A percentile compares a stretch with the other conserved stretches of the same genome.
Conservation (phyloP, 148 eudicot species). For the Tetragonia tetragonoides region DNA sequence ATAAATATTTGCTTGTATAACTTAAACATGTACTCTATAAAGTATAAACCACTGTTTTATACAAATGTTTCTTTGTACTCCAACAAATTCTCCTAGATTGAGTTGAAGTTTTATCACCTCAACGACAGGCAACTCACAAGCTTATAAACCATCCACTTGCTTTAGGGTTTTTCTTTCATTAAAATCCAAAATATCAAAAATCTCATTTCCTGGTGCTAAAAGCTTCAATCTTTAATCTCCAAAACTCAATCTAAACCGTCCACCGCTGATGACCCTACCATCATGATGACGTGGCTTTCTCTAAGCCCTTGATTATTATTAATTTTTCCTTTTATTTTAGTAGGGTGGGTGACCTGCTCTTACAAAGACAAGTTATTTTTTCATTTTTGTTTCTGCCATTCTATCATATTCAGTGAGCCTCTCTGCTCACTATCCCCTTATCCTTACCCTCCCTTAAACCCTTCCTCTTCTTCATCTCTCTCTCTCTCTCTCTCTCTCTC, state of each 20-base stretch:
- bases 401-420: not conserved
- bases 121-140: no score
- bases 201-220: not conserved
- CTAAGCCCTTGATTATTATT: conserved; percentile 5
- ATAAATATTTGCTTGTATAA: no score
- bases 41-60: no score
- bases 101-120: no score
- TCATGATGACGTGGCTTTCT: conserved; percentile 6
- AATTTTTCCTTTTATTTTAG: not conserved
- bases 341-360: not conserved
- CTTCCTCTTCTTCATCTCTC: conserved; percentile 1
- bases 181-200: not conserved
- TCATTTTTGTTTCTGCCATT: not conserved
- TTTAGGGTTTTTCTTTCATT: no score
- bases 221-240: not conserved
- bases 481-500: not conserved
- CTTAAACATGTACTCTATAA: no score
- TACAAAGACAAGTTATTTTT: not conserved
- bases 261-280: not conserved
- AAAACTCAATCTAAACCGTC: conserved; percentile 1
- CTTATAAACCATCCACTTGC: no score
- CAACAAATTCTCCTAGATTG: no score
- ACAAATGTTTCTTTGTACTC: no score
- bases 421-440: conserved; percentile 15
- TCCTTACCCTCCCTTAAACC: conserved; percentile 24